Conservation (phyloP, 2,329 filamentous ascomycete species). For the Blumeriella jaapii region DNA sequence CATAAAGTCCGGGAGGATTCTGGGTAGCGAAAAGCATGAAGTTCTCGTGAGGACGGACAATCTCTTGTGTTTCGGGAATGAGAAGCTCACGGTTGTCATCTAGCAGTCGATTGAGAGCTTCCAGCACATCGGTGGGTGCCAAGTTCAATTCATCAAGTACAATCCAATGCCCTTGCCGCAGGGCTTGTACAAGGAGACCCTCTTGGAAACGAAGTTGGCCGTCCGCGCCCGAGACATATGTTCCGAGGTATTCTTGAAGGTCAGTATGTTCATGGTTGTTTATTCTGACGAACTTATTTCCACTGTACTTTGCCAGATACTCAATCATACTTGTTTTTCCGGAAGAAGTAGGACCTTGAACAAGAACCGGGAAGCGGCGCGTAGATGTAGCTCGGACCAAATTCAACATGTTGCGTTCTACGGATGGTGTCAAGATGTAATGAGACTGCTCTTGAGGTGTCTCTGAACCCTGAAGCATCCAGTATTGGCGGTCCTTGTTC, state of each 20-base stretch:
- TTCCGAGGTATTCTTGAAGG: constrained; percentile 92
- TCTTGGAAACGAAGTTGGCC: constrained; percentile 87
- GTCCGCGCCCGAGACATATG: constrained; percentile 76
- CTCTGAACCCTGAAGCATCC: constrained; percentile 68
- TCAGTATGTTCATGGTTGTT: constrained; percentile 99
- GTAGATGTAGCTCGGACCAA: constrained; percentile 89
- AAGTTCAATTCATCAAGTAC: constrained; percentile 95
- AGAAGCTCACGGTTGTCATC: constrained; percentile 95
- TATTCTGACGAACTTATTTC: constrained; percentile 95
- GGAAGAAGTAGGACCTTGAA: constrained; percentile 93
- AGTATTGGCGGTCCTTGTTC: constrained; percentile 63
- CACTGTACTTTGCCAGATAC: constrained; percentile 90
- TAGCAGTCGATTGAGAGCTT: constrained; percentile 86
- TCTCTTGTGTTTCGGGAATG: constrained; percentile 91
- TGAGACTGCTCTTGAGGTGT: constrained; percentile 61
- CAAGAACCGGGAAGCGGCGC: constrained; percentile 79
- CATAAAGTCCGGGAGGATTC: constrained; percentile 91
- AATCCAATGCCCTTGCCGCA: constrained; percentile 93
- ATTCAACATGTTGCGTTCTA: constrained; percentile 90
- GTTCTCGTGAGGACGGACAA: constrained; percentile 81
- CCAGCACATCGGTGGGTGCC: constrained; percentile 90
- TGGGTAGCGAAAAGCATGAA: constrained; percentile 99
- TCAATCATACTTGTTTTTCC: constrained; percentile 99
- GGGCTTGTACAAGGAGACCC: constrained; percentile 81
- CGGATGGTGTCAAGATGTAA: constrained; percentile 94